These are phyloP conservation scores for Wickerhamiella kurtzmanii DNA, from an alignment of 805 yeast species.

Conservation along the genomic window DNA sequence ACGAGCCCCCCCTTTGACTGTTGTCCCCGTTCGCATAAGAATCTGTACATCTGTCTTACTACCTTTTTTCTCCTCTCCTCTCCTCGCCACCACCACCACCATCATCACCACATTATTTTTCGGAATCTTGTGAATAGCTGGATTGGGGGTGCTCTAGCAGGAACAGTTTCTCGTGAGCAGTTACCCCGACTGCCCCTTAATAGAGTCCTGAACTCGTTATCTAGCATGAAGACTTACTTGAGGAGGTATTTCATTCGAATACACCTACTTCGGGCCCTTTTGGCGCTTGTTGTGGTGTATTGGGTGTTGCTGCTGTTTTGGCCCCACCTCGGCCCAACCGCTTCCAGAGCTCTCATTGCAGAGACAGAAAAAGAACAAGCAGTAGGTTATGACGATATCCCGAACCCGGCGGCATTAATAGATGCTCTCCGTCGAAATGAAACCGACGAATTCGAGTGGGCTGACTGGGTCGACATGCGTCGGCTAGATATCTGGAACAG, in stretches of 20 bases:
- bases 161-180: no score
- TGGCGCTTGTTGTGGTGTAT: background rate
- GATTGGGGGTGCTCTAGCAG: no score
- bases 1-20: background rate
- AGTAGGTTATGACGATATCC: background rate
- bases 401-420: background rate
- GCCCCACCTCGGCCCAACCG: background rate
- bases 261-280: background rate
- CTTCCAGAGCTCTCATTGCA: background rate
- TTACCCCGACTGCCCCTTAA: no score
- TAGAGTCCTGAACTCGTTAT: no score
- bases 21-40: no score
- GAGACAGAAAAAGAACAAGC: background rate
- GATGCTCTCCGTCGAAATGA: background rate
- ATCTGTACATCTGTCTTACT: no score
- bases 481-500: constrained; percentile 3
- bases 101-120: no score
- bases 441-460: constrained; percentile 15
- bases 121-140: no score
- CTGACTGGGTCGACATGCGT: constrained; percentile 18
- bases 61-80: no score
- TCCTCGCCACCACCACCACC: no score
- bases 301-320: background rate
- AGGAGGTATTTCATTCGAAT: background rate
- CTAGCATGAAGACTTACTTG: no score